Percentiles rank a stretch among this genome's conserved stretches.
Conservation (phyloP, 1,139 yeast genomes). For the Entelexis sorbosivorans region DNA sequence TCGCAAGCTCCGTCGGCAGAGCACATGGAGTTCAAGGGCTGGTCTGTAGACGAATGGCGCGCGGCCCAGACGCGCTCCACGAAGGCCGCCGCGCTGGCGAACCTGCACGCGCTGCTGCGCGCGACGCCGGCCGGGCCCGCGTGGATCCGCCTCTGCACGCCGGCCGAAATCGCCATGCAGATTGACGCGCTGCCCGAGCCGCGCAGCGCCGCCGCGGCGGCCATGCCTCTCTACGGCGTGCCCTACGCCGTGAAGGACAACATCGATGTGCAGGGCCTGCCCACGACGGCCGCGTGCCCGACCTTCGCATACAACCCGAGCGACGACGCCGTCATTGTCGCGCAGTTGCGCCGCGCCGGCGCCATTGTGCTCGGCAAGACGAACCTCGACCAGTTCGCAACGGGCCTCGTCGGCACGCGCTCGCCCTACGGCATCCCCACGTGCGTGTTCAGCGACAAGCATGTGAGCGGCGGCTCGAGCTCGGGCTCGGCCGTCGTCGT, state of each 20-base stretch:
- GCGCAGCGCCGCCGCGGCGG: constrained; percentile 24
- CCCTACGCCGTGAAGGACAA: constrained; percentile 93
- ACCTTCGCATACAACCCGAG: constrained; percentile 57
- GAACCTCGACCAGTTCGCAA: constrained; percentile 90
- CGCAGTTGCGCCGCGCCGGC: constrained; percentile 62
- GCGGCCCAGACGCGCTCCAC: constrained; percentile 8
- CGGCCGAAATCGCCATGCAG: constrained; percentile 55
- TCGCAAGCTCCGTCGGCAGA: background rate
- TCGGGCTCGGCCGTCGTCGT: constrained; percentile 93
- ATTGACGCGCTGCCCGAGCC: constrained; percentile 66
- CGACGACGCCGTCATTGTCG: constrained; percentile 64
- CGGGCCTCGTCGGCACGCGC: constrained; percentile 90
- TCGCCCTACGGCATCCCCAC: constrained; percentile 88
- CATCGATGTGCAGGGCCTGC: constrained; percentile 71
- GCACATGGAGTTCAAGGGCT: constrained; percentile 11
- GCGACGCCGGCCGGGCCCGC: constrained; percentile 41
- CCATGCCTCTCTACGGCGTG: constrained; percentile 69
- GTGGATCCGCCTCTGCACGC: constrained; percentile 70
- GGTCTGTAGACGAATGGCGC: constrained; percentile 19
- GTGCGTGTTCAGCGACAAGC: constrained; percentile 59
- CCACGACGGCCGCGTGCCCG: constrained; percentile 94
- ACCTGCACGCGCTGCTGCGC: constrained; percentile 9
- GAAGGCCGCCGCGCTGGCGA: constrained; percentile 9
- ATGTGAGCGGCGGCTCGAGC: constrained; percentile 89
- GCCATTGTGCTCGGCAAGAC: constrained; percentile 89